Conservation (phyloP, 2,329 filamentous ascomycete species). For the Fusarium lyarnte region DNA sequence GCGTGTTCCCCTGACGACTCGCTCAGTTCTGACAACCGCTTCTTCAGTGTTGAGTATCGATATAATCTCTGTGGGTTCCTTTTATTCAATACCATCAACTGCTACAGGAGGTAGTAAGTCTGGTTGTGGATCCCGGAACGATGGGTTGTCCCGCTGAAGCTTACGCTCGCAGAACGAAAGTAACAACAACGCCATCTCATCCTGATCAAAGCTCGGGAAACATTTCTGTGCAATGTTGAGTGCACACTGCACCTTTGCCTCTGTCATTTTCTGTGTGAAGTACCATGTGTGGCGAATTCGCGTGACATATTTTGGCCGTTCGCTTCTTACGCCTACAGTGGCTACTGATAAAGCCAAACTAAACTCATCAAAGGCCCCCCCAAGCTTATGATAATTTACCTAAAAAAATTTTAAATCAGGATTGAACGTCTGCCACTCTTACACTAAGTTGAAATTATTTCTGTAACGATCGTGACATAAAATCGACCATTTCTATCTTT, state of each 20-base stretch:
- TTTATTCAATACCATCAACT: rapidly evolving
- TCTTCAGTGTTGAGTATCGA: not conserved
- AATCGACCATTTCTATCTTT: too few species aligned
- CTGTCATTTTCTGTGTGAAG: not conserved
- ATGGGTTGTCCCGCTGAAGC: rapidly evolving
- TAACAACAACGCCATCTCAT: not conserved
- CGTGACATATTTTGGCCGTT: too few species aligned
- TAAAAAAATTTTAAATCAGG: too few species aligned
- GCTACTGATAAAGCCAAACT: too few species aligned
- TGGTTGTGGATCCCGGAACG: not conserved
- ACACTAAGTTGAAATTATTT: too few species aligned
- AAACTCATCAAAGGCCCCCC: too few species aligned
- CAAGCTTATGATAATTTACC: too few species aligned
- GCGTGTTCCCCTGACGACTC: not conserved
- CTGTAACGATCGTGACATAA: too few species aligned
- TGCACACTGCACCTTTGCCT: rapidly evolving
- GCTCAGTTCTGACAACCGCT: rapidly evolving
- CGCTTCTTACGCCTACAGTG: too few species aligned
- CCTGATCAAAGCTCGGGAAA: not conserved
- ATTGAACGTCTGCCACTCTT: too few species aligned
- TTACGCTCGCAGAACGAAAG: not conserved
- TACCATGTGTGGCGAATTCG: too few species aligned
- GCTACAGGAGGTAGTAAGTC: not conserved
- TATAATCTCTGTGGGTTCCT: not conserved
- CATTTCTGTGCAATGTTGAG: rapidly evolving